These are phyloP conservation scores for Coniella vitis DNA, from an alignment of 2,329 filamentous ascomycete genomes.

Conservation along the genomic window DNA sequence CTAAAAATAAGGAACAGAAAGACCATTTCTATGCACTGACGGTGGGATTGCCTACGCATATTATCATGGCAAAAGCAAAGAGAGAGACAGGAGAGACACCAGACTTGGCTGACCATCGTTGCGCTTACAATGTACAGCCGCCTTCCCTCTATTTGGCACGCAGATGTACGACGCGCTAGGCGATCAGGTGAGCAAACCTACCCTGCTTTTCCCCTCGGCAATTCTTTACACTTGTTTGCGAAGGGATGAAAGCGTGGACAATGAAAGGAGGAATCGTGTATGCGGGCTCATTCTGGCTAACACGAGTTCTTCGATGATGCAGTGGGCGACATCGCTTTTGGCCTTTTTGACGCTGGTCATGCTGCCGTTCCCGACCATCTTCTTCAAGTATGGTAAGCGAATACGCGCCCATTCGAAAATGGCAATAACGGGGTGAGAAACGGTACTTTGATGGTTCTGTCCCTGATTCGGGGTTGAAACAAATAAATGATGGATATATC, in stretches of 20 bases:
- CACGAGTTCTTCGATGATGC: slow-evolving; percentile 2
- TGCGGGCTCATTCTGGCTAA: slow-evolving; percentile 7
- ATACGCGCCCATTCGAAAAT: slow-evolving; percentile 50
- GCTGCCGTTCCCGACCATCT: slow-evolving; percentile 58
- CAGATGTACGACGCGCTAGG: slow-evolving; percentile 67
- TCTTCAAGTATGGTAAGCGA: slow-evolving; percentile 53
- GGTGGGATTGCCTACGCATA: no score
- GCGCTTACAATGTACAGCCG: slow-evolving; percentile 45
- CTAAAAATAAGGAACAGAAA: background rate
- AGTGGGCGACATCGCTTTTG: slow-evolving; percentile 58
- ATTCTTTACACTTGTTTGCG: no score
- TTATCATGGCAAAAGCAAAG: no score
- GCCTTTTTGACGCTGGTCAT: slow-evolving; percentile 56
- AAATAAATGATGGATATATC: no score
- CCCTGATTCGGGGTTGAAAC: no score
- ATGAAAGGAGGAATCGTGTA: background rate
- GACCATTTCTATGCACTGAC: no score
- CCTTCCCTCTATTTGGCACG: slow-evolving; percentile 68
- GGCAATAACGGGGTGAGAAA: slow-evolving; percentile 28
- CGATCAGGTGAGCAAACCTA: slow-evolving; percentile 35
- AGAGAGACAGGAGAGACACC: no score
- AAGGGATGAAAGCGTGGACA: no score
- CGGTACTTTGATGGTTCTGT: no score
- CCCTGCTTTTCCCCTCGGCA: background rate
- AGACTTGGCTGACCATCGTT: slow-evolving; percentile 6